phyloP scores from a whole-genome alignment of 768 basidiomycete species.

The Xerocomellus amylosporus region DNA sequence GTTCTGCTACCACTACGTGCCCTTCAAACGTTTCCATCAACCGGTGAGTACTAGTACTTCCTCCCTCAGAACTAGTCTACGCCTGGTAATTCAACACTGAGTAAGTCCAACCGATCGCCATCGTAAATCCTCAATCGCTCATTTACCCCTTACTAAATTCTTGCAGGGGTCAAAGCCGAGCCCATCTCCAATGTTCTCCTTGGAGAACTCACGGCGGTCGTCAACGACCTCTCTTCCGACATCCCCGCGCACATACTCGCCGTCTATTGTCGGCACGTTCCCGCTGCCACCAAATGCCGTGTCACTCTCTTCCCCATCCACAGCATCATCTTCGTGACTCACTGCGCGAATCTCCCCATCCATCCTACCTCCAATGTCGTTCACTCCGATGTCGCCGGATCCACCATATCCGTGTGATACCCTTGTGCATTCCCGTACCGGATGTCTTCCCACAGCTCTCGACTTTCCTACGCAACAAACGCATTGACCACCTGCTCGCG shows the following conservation, averaged over 20 bases:
- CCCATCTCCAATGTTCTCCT: conserved; percentile 24
- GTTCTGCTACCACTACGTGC: too few species aligned
- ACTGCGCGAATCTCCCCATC: conserved; percentile 31
- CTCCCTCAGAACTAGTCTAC: too few species aligned
- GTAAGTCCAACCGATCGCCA: conserved; percentile 10
- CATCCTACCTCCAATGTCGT: conserved; percentile 15
- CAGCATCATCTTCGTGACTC: conserved; percentile 35
- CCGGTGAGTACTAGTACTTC: too few species aligned
- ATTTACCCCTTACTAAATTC: conserved; percentile 21
- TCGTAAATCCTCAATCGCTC: conserved; percentile 10
- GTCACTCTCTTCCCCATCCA: conserved; percentile 38
- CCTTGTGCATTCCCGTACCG: conserved; percentile 67
- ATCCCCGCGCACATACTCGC: conserved; percentile 34
- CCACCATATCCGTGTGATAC: conserved; percentile 44
- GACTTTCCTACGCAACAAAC: conserved; percentile 66
- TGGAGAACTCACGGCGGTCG: conserved; percentile 21
- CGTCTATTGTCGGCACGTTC: conserved; percentile 26
- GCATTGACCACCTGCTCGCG: conserved; percentile 52
- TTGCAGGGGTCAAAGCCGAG: conserved; percentile 28
- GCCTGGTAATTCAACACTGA: too few species aligned
- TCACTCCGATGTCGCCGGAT: conserved; percentile 12
- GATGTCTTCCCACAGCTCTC: conserved; percentile 65
- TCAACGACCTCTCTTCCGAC: conserved; percentile 31
- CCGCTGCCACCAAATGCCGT: conserved; percentile 29
- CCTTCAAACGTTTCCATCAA: too few species aligned